Percentiles rank a stretch among this genome's conserved stretches.
phyloP scores from a whole-genome alignment of 805 yeast species.

The Teunomyces stri region DNA sequence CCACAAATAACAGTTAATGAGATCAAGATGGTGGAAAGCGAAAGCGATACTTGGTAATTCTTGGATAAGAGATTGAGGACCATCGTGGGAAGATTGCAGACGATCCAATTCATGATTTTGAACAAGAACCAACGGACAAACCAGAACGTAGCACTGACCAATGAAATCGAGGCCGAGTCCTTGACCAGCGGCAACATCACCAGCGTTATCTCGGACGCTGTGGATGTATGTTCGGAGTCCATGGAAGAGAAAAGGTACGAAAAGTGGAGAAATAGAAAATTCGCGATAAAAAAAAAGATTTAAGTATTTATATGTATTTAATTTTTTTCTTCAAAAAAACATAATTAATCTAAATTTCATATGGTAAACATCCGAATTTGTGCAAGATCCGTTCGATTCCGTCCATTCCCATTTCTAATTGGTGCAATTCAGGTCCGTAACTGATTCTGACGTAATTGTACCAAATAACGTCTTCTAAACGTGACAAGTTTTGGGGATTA shows the following conservation, averaged over 20 bases:
- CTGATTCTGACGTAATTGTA: constrained; percentile 57
- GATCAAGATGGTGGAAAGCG: constrained; percentile 46
- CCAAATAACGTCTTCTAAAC: constrained; percentile 56
- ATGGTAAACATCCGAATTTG: constrained; percentile 43
- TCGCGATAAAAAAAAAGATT: neutral
- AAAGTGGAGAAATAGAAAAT: neutral
- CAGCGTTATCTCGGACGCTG: neutral
- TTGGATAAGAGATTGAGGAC: constrained; percentile 34
- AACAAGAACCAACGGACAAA: constrained; percentile 20
- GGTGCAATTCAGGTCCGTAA: constrained; percentile 56
- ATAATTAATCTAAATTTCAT: constrained; percentile 9
- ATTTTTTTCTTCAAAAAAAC: neutral
- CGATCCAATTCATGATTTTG: constrained; percentile 14
- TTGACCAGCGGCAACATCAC: constrained; percentile 11
- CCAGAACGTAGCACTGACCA: constrained; percentile 13
- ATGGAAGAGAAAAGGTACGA: neutral
- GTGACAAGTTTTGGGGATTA: constrained; percentile 49
- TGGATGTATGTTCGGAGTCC: neutral
- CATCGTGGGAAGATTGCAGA: constrained; percentile 15
- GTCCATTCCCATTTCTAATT: constrained; percentile 55
- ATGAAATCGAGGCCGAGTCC: constrained; percentile 13
- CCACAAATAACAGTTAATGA: constrained; percentile 27
- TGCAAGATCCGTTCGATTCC: constrained; percentile 51
- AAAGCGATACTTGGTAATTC: constrained; percentile 49
- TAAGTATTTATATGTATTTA: neutral